These are phyloP conservation scores for Suillus hirtellus DNA, from an alignment of 768 basidiomycete species.

Conservation along the genomic window DNA sequence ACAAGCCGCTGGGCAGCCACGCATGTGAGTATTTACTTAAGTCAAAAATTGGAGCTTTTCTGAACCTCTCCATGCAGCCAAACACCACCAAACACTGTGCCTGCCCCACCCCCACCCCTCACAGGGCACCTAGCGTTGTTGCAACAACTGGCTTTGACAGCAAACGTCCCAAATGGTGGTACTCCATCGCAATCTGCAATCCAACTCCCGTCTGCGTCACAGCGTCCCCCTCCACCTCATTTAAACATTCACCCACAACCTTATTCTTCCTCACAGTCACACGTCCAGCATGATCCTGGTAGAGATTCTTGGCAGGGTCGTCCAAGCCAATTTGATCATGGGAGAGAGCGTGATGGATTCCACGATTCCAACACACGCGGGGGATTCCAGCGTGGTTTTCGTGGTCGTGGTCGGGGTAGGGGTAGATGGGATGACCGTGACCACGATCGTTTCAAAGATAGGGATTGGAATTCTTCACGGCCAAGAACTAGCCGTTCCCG, in stretches of 20 bases:
- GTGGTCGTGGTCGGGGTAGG: slow-evolving; percentile 61
- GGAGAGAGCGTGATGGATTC: slow-evolving; percentile 46
- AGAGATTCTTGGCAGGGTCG: slow-evolving; percentile 41
- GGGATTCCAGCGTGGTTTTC: slow-evolving; percentile 52
- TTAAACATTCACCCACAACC: slow-evolving; percentile 6
- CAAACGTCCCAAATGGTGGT: slow-evolving; percentile 40
- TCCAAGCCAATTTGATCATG: slow-evolving; percentile 39
- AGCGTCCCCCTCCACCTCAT: slow-evolving; percentile 26
- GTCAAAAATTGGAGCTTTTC: slow-evolving; percentile 5
- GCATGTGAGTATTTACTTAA: slow-evolving; percentile 39
- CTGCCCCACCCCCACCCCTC: slow-evolving; percentile 30
- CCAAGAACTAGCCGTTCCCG: slow-evolving; percentile 67
- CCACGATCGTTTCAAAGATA: slow-evolving; percentile 43
- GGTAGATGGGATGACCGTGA: slow-evolving; percentile 63
- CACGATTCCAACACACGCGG: slow-evolving; percentile 51
- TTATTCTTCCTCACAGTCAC: slow-evolving; percentile 8
- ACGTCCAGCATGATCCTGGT: slow-evolving; percentile 33
- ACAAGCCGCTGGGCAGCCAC: slow-evolving; percentile 38
- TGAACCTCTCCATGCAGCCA: slow-evolving; percentile 44
- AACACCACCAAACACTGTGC: slow-evolving; percentile 56
- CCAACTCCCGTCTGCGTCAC: slow-evolving; percentile 19
- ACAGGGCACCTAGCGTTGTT: slow-evolving; percentile 66
- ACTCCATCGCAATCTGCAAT: slow-evolving; percentile 20
- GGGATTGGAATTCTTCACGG: slow-evolving; percentile 39
- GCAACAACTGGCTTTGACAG: slow-evolving; percentile 73